phyloP scores from a whole-genome alignment of 306 rosid species.

The Glycyrrhiza uralensis region DNA sequence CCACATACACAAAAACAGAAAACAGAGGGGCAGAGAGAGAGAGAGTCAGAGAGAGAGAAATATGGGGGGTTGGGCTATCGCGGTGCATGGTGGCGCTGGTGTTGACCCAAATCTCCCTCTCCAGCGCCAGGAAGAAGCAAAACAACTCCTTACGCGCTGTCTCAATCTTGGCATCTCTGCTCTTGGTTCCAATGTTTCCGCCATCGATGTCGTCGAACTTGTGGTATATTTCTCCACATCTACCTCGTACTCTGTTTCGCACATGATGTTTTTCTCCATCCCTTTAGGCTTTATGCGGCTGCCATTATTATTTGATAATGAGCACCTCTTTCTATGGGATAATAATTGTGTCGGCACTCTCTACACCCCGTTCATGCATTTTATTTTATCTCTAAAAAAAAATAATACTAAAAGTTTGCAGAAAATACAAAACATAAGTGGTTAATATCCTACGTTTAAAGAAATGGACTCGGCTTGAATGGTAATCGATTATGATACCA shows the following conservation, averaged over 20 bases:
- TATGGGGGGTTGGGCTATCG: slow-evolving; percentile 84
- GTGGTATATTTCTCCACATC: slow-evolving; percentile 49
- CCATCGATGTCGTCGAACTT: slow-evolving; percentile 90
- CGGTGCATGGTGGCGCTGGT: slow-evolving; percentile 95
- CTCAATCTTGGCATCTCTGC: slow-evolving; percentile 83
- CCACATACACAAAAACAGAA: neutral
- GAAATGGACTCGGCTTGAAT: too few relatives aligned
- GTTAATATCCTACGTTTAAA: too few relatives aligned
- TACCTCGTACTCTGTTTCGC: neutral
- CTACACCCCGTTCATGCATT: neutral
- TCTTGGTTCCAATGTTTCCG: slow-evolving; percentile 57
- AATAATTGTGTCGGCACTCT: neutral
- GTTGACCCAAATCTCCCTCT: slow-evolving; percentile 86
- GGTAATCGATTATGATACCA: too few relatives aligned
- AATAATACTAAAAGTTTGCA: too few relatives aligned
- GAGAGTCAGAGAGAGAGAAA: neutral
- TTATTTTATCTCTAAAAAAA: neutral
- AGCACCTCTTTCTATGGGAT: too few relatives aligned
- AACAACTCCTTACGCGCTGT: slow-evolving; percentile 76
- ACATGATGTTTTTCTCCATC: too few relatives aligned
- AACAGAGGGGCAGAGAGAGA: neutral
- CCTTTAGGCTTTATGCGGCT: too few relatives aligned
- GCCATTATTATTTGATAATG: too few relatives aligned
- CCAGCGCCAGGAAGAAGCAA: slow-evolving; percentile 79
- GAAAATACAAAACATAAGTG: too few relatives aligned